These are phyloP conservation scores for Trichophyton simii DNA, from an alignment of 2,329 filamentous ascomycete genomes.

Conservation along the genomic window DNA sequence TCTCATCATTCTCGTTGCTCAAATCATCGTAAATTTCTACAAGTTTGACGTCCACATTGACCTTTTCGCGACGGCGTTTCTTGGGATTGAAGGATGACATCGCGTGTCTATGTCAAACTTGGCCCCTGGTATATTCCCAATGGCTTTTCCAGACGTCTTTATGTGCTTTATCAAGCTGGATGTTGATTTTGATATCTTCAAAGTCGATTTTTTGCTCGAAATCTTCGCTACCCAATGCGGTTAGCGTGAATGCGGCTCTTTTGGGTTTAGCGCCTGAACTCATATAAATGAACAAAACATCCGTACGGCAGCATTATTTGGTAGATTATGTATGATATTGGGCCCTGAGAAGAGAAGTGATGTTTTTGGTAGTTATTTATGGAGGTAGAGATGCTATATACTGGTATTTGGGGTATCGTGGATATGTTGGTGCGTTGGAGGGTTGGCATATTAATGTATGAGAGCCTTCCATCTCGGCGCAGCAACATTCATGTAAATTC, in stretches of 20 bases:
- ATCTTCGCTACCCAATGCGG: background rate
- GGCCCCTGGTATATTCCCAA: background rate
- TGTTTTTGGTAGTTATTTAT: background rate
- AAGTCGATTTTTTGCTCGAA: background rate
- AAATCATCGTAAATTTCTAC: conserved; percentile 40
- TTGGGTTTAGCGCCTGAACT: background rate
- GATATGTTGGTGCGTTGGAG: too few relatives aligned
- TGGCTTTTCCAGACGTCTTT: too few relatives aligned
- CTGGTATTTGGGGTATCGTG: too few relatives aligned
- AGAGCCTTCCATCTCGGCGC: too few relatives aligned
- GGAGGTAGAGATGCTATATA: too few relatives aligned
- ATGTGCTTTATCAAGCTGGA: background rate
- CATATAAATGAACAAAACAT: background rate
- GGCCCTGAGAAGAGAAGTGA: background rate
- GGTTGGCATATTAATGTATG: too few relatives aligned
- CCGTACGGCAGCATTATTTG: background rate
- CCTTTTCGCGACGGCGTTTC: conserved; percentile 31
- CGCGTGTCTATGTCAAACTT: background rate
- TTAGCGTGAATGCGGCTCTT: background rate
- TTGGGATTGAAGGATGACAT: conserved; percentile 8
- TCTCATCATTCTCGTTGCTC: conserved; percentile 35
- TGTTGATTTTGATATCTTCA: background rate
- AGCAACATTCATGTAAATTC: too few relatives aligned
- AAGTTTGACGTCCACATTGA: conserved; percentile 34
- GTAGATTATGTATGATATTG: background rate